A percentile compares a stretch with the other conserved stretches of the same genome.
These are phyloP conservation scores for Phytophthora quininea DNA, from an alignment of 352 stramenopile species.

Conservation along the genomic window DNA sequence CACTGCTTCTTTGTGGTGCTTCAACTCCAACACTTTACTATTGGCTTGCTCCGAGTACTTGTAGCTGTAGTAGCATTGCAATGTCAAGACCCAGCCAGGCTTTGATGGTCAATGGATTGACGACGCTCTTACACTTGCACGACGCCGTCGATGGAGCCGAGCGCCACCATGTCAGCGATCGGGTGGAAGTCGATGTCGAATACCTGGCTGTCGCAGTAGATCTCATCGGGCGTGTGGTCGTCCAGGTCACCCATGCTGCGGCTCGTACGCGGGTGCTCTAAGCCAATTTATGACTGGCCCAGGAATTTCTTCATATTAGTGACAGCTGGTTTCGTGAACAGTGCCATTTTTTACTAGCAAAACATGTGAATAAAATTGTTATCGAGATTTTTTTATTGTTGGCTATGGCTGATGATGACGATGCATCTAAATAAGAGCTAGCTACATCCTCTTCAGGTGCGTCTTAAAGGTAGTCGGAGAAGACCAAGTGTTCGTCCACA, in stretches of 20 bases:
- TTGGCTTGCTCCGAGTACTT: conserved; percentile 82
- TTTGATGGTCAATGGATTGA: background rate
- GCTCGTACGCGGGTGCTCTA: background rate
- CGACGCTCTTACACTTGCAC: conserved; percentile 76
- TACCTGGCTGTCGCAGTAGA: conserved; percentile 75
- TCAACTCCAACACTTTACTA: conserved; percentile 72
- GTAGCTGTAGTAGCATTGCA: conserved; percentile 46
- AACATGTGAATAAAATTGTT: too few relatives aligned
- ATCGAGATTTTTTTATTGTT: too few relatives aligned
- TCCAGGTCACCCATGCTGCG: conserved; percentile 66
- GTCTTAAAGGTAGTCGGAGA: conserved; percentile 73
- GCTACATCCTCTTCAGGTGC: conserved; percentile 9
- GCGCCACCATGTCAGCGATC: conserved; percentile 64
- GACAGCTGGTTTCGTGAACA: too few relatives aligned
- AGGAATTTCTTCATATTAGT: background rate
- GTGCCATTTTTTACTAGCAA: too few relatives aligned
- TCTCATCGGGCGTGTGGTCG: conserved; percentile 82
- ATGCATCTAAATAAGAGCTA: conserved; percentile 27
- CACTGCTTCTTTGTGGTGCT: conserved; percentile 77
- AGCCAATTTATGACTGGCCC: conserved; percentile 38
- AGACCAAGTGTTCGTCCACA: conserved; percentile 71
- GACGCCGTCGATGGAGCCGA: conserved; percentile 75
- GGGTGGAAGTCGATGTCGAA: conserved; percentile 91
- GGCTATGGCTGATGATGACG: background rate
- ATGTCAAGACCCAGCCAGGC: background rate